These are phyloP conservation scores for Collariella sp. DNA, from an alignment of 495 filamentous ascomycete genomes.

Conservation along the genomic window DNA sequence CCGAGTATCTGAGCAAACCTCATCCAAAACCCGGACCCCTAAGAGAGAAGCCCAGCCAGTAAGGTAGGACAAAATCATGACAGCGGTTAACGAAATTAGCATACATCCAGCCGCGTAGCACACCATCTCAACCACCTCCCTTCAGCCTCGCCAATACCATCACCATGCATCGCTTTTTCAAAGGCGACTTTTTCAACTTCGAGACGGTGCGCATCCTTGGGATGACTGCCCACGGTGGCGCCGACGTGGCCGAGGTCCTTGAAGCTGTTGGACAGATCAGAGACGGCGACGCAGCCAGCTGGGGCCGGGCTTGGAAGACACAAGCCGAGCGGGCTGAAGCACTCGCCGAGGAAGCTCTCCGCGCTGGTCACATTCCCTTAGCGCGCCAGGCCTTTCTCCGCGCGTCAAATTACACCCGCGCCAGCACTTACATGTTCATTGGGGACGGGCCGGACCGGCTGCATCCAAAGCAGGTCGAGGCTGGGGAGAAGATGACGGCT, in stretches of 20 bases:
- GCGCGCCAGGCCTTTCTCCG: conserved; percentile 32
- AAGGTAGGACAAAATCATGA: too few species aligned
- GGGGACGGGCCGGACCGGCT: conserved; percentile 1
- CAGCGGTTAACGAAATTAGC: too few species aligned
- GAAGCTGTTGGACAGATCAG: conserved; percentile 33
- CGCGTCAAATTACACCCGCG: conserved; percentile 36
- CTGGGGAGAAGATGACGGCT: conserved; percentile 12
- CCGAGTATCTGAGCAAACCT: too few species aligned
- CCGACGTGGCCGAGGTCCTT: conserved; percentile 37
- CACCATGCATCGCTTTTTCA: conserved; percentile 2
- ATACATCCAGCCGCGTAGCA: too few species aligned
- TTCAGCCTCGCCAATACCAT: neutral
- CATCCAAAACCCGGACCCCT: too few species aligned
- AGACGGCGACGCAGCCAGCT: conserved; percentile 32
- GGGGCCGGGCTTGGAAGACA: conserved; percentile 30
- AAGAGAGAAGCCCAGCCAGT: too few species aligned
- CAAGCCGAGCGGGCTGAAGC: conserved; percentile 25
- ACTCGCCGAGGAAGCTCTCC: conserved; percentile 25
- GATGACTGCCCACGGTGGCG: conserved; percentile 28
- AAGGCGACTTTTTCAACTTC: conserved; percentile 38
- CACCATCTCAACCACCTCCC: too few species aligned
- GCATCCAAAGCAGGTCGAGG: conserved; percentile 16
- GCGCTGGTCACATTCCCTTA: conserved; percentile 13
- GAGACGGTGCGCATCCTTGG: conserved; percentile 38
- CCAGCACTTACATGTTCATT: conserved; percentile 30